Evolutionary conservation across 129 eudicot genomes (phyloP), one percentile per base, ranked within the genome.

Genomic region (Apium graveolens): DNA sequence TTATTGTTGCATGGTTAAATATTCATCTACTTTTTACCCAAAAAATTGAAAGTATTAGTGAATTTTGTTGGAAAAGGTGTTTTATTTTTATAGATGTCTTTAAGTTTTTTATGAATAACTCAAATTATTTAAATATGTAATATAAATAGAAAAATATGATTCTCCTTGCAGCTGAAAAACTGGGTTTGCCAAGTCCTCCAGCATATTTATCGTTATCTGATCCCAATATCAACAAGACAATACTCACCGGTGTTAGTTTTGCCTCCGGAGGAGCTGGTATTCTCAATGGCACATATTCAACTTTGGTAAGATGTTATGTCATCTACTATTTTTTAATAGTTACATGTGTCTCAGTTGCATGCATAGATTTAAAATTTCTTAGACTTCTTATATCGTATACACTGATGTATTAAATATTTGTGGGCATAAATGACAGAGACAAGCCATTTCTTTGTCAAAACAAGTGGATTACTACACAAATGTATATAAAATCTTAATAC

Each of bases 251-350:
- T 48, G 85, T 89, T 38, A 91, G 85, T 86, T 91, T 91, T 57
- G 97, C 97, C 35, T 91, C 97, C 0, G 97, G 91, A 17, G 97
- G 91, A 38, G 91, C 93, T 34, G 91, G 90, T 14, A 89, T 91
- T 74, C 87, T 89, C 43, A 86, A 89, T n/a, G 89, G 89, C 81
- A 85, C 89, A 20, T 85, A 85, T 73, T 87, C 84, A 46, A 69
- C 41, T 35, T 81, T 51, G 45, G 93, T 89, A 81, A 85, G 69
- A n/a, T 26, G 8, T 13, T 45, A 12, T 14, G 2, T 45, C 2
- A 11, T 45, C 18, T 12, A 12, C 17, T 2, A 0, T 11, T 12
- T 14, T 13, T 45, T 45, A 45, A 1, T 4, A 48, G 7, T 48
- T 5, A 4, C 1, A 48, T 48, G 21, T 48, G 24, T 48, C 24